Base-by-base conservation (phyloP, 192 early-diverging fungal species). In the Backusella morwellensis region DNA sequence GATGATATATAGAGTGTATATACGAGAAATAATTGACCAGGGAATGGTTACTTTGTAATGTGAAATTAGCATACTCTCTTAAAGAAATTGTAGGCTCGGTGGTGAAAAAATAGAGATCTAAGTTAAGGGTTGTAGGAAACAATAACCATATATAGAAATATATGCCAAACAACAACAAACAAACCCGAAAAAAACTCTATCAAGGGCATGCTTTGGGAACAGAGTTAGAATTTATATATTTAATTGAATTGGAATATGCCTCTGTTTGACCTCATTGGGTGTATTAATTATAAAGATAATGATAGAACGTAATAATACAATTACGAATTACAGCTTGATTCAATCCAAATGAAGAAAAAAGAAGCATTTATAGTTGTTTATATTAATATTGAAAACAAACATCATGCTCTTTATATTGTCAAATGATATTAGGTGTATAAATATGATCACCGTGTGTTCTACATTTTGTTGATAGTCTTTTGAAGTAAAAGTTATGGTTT, bases 381-480 rank as follows among this genome's bases (percentile, higher is more conserved):
- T 50, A 21, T 0, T 52, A 42, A 26, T 34, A 14, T 8, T 68
- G 71, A 73, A 17, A 67, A 75, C 4, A 63, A 75, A 23, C 54
- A 73, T 4, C 54, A 54, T 35, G 21, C 11, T 40, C 54, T 63
- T 79, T 54, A 19, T n/a, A n/a, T 21, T 54, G 7, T 19, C 52
- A 23, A 54, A 6, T 54, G 52, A 54, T 6, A 23, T 23, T n/a
- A 54, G 8, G n/a, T 21, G 8, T 7, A 21, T 21, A 21, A 8
- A 23, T 8, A 54, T 54, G 17, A 17, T 21, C n/a, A 54, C 21
- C 6, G 84, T 6, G 54, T 85, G 9, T 40, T 86, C 32, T 88
- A 21, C 77, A 76, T 14, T 88, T 90, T 67, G 73, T 85, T 29
- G 84, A 70, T 84, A 85, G 4, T 88, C 85, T 76, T 80, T 84